Base-by-base conservation (phyloP, 805 yeast species). In the Nematodospora valgi region DNA sequence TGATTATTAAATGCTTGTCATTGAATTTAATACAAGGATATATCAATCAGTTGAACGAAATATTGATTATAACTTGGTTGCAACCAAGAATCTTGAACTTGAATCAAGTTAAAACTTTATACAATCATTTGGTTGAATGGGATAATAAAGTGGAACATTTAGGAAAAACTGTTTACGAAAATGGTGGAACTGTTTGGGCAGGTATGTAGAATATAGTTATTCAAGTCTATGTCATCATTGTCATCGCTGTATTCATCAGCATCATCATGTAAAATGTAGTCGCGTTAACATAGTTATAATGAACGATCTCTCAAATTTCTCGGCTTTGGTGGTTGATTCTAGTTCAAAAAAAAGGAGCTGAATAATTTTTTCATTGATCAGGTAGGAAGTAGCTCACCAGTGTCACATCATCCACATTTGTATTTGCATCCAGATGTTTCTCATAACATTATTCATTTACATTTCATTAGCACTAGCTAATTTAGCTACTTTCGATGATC, bases 21-120 rank as follows among this genome's bases (percentile, higher is more conserved):
- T 67, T 93, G 38, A 86, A 85, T 12, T 71, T 93, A 46, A 73
- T 93, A 52, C 78, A 79, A 58, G 98, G 98, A n/a, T 71, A 76
- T 34, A 91, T 93, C 48, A 95, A 93, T 57, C 95, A 93, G 64
- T 86, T 88, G 27, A 76, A 77, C 32, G 77, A 82, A 57, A 66
- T 82, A 10, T 84, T 93, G 38, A 79, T 82, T 22, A 80, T 93
- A 31, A 79, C 84, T 18, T 93, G 98, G 98, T 82, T 91, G 43
- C 98, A 93, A 69, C 98, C 98, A 40, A 75, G 98, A 52, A 86
- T 88, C 37, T 82, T 93, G 73, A 86, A 86, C 52, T 70, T 69
- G 44, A 76, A 76, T 28, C 98, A 93, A 68, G 83, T 91, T 39
- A 74, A 70, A 38, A 71, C 72, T 28, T 86, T 93, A 84, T 78